A percentile compares a stretch with the other conserved stretches of the same genome.
phyloP scores from a whole-genome alignment of 352 stramenopile species.

The Phytophthora meadii region DNA sequence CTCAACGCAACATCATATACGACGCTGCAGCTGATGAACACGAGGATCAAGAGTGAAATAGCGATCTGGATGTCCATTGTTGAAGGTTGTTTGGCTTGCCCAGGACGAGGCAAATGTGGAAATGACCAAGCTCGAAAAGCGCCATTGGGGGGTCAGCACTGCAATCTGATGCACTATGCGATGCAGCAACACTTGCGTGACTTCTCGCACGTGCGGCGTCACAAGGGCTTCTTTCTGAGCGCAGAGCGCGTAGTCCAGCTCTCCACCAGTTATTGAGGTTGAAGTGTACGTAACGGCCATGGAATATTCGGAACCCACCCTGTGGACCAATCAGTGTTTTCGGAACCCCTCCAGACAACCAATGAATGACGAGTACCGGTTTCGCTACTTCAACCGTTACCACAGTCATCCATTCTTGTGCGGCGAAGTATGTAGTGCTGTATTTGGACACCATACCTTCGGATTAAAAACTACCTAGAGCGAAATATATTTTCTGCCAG shows the following conservation, averaged over 20 bases:
- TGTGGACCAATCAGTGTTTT: slow-evolving; percentile 23
- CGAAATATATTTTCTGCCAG: too few relatives aligned
- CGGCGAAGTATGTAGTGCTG: neutral
- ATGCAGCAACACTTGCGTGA: slow-evolving; percentile 21
- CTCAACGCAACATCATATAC: slow-evolving; percentile 74
- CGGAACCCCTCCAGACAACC: slow-evolving; percentile 17
- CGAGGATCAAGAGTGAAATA: slow-evolving; percentile 65
- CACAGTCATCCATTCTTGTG: neutral
- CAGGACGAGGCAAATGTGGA: slow-evolving; percentile 12
- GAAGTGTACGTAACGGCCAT: slow-evolving; percentile 9
- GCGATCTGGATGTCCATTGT: slow-evolving; percentile 39
- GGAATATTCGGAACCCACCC: slow-evolving; percentile 27
- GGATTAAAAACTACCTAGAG: too few relatives aligned
- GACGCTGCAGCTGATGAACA: slow-evolving; percentile 61
- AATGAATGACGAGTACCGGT: slow-evolving; percentile 12
- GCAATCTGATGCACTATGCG: slow-evolving; percentile 13
- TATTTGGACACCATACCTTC: neutral
- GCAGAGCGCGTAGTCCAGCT: neutral
- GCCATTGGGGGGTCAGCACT: neutral
- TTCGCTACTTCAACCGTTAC: slow-evolving; percentile 37
- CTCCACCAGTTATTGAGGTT: slow-evolving; percentile 11
- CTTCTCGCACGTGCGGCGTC: slow-evolving; percentile 12
- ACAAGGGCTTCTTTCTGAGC: slow-evolving; percentile 23
- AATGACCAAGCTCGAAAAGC: slow-evolving; percentile 31
- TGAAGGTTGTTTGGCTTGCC: slow-evolving; percentile 3